Evolutionary conservation across 2,329 filamentous ascomycete species (phyloP), one percentile per base, ranked within the genome.

Genomic region (Leptographium lundbergii): DNA sequence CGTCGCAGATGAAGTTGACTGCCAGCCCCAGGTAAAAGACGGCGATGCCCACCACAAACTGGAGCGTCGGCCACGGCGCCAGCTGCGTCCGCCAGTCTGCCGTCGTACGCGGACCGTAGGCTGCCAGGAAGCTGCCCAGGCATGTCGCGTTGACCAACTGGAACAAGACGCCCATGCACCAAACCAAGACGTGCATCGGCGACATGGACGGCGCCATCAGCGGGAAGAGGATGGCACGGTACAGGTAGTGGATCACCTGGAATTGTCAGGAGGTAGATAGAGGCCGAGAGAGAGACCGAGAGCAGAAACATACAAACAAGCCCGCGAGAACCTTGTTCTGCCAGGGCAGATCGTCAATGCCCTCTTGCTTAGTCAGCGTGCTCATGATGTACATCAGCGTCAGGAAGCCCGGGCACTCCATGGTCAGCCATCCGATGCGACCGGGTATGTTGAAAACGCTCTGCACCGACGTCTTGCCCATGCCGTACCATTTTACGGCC

Each of bases 201-300:
- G 91, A 90, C 87, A 99, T 96, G 75, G 86, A 91, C 0, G 92
- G 92, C 63, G 92, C 89, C 63, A 92, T 77, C 60, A 95, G 75
- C 2, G 94, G 92, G 59, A 85, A 87, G 62, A 95, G 73, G 59
- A 97, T 72, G 11, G 94, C 91, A 63, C 94, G 89, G 78, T 99
- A 95, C 68, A 84, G 65, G 77, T 99, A 99, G 75, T 99, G 94
- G 59, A 92, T 82, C 39, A 88, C 77, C 77, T 88, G 60, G 22
- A 62, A 3, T 29, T 29, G 17, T 22, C 7, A 25, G n/a, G 19
- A 45, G 14, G 32, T 9, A 19, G 14, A 48, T 19, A 57, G n/a
- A 22, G n/a, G n/a, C n/a, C 1, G 4, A 25, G 11, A 36, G 10
- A 9, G 39, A 14, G n/a, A n/a, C n/a, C n/a, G n/a, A 25, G 11